These are phyloP conservation scores for Mercurialis annua DNA, from an alignment of 345 rosid genomes.

Conservation along the genomic window DNA sequence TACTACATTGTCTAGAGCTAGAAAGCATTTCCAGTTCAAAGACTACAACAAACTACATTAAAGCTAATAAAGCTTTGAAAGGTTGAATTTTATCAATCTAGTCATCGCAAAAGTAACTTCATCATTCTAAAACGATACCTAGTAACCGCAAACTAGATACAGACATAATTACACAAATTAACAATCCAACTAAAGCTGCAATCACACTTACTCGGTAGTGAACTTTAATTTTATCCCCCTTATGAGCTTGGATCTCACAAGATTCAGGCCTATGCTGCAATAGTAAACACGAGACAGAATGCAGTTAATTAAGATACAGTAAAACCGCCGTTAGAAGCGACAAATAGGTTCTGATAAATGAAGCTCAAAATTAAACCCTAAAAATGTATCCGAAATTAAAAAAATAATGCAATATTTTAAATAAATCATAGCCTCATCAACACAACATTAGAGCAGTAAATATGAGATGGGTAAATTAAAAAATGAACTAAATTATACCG, in stretches of 20 bases:
- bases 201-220: constrained; percentile 73
- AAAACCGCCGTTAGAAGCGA: too few relatives aligned
- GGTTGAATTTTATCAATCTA: background rate
- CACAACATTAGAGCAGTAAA: too few relatives aligned
- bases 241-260: constrained; percentile 88
- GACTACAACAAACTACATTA: background rate
- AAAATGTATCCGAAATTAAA: too few relatives aligned
- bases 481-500: constrained; percentile 37
- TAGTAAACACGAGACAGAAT: background rate
- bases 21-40: background rate
- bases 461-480: background rate
- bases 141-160: background rate
- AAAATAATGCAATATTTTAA: background rate
- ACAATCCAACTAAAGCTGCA: constrained; percentile 7
- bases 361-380: background rate
- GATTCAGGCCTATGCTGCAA: constrained; percentile 63
- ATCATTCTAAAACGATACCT: background rate
- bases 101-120: background rate
- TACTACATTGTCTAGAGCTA: background rate
- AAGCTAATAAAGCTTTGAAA: background rate
- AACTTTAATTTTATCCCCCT: constrained; percentile 82
- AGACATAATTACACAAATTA: background rate
- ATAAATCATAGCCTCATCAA: background rate
- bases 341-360: background rate
- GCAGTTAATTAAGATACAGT: background rate